Evolutionary conservation across 2,329 filamentous ascomycete species (phyloP).

Genomic region (Talaromyces sp.): DNA sequence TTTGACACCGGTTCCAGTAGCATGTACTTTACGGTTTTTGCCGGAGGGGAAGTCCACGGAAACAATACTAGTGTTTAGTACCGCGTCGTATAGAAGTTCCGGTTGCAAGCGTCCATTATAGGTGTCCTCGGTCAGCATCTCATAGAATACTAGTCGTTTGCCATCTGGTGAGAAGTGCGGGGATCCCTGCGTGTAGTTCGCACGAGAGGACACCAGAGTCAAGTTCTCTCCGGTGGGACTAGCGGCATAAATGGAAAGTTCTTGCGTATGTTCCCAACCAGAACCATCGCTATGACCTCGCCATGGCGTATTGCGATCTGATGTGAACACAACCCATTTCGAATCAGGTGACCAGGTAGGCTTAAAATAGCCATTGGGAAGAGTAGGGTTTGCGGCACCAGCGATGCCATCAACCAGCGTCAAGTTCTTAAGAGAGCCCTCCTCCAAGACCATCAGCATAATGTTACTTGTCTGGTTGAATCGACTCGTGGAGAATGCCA

Average conservation of each 20-base stretch:
- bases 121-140: conserved; percentile 5
- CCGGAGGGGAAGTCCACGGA: conserved; percentile 4
- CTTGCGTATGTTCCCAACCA: conserved; percentile 11
- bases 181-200: background rate
- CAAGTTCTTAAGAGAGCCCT: conserved; percentile 1
- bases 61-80: conserved; percentile 6
- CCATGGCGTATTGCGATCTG: conserved; percentile 10
- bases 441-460: conserved; percentile 3
- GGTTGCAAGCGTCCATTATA: conserved; percentile 2
- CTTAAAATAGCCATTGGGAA: conserved; percentile 28
- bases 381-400: background rate
- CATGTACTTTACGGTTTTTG: background rate
- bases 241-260: conserved; percentile 3
- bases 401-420: conserved; percentile 3
- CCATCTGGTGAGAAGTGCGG: conserved; percentile 4
- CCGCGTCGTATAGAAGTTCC: background rate
- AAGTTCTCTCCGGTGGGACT: conserved; percentile 1
- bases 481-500: background rate
- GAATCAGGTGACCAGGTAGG: conserved; percentile 24
- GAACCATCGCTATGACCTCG: conserved; percentile 2
- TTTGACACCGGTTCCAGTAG: conserved; percentile 1
- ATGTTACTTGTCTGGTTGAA: conserved; percentile 6
- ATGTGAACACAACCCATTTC: conserved; percentile 13
- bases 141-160: conserved; percentile 4
- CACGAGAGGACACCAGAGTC: background rate